These are phyloP conservation scores for Pythium graminicola DNA, from an alignment of 352 stramenopile genomes.

Conservation along the genomic window DNA sequence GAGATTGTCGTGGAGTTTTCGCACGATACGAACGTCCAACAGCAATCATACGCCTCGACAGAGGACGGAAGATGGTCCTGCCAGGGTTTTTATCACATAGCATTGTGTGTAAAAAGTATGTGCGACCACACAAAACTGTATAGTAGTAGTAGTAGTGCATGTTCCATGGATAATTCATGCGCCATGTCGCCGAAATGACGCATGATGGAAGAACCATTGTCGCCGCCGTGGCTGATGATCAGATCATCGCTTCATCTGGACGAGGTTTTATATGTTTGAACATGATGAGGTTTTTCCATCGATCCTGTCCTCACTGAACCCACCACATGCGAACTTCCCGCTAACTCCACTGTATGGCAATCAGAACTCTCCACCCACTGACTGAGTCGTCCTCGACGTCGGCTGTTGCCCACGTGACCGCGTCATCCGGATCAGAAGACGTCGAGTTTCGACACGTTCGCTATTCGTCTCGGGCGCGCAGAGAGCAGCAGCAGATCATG, in stretches of 20 bases:
- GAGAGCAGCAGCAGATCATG: too few relatives aligned
- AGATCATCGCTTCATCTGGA: neutral
- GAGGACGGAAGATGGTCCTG: constrained; percentile 46
- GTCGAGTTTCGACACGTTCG: constrained; percentile 23
- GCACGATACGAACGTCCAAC: constrained; percentile 76
- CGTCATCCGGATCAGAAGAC: too few relatives aligned
- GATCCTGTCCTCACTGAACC: neutral
- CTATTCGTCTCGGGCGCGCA: too few relatives aligned
- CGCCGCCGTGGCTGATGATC: too few relatives aligned
- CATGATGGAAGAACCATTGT: neutral
- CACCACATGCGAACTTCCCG: neutral
- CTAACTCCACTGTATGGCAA: neutral
- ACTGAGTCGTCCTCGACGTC: too few relatives aligned
- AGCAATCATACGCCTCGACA: constrained; percentile 24
- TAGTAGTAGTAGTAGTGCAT: neutral
- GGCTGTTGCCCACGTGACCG: too few relatives aligned
- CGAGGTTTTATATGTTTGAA: constrained; percentile 1
- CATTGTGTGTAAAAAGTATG: constrained; percentile 87
- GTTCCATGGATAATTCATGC: neutral
- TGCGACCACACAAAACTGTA: constrained; percentile 50
- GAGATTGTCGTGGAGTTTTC: constrained; percentile 26
- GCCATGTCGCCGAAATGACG: neutral
- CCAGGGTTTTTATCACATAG: constrained; percentile 86
- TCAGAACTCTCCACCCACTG: too few relatives aligned
- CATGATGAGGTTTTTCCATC: constrained; percentile 9